Evolutionary conservation across 495 filamentous ascomycete species (phyloP).

Genomic region (Penicilliopsis zonata): DNA sequence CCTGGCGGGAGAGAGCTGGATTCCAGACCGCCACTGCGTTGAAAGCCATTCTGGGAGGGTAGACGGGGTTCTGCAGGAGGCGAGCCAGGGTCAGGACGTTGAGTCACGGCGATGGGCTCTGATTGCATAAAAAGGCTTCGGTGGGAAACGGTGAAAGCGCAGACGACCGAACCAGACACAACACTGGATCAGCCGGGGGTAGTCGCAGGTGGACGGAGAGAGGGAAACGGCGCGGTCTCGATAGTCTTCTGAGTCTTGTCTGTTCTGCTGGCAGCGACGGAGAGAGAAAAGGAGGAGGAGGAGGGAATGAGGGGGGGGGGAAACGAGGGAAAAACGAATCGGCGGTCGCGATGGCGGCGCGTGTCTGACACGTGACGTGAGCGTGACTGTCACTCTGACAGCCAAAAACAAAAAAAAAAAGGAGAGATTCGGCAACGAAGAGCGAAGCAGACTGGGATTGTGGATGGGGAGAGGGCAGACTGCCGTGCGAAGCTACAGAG

Average conservation of each 20-base stretch:
- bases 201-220: conserved; percentile 2
- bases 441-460: no score
- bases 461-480: no score
- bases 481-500: no score
- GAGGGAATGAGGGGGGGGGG: not conserved
- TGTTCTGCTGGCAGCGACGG: conserved; percentile 2
- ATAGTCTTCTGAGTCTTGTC: not conserved
- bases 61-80: conserved; percentile 23
- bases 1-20: conserved; percentile 18
- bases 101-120: conserved; percentile 53
- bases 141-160: conserved; percentile 17
- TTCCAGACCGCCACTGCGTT: conserved; percentile 30
- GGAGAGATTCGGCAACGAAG: no score
- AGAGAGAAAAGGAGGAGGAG: conserved; percentile 8
- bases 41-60: conserved; percentile 68
- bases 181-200: conserved; percentile 30
- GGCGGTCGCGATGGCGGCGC: not conserved
- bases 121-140: conserved; percentile 78
- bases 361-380: conserved; percentile 6
- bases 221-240: not conserved
- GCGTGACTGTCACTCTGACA: no score
- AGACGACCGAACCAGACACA: conserved; percentile 57
- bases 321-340: not conserved
- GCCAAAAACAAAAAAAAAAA: no score
- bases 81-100: conserved; percentile 36